These are phyloP conservation scores for Porphyrellus cyaneotinctus DNA, from an alignment of 768 basidiomycete species.

Conservation along the genomic window DNA sequence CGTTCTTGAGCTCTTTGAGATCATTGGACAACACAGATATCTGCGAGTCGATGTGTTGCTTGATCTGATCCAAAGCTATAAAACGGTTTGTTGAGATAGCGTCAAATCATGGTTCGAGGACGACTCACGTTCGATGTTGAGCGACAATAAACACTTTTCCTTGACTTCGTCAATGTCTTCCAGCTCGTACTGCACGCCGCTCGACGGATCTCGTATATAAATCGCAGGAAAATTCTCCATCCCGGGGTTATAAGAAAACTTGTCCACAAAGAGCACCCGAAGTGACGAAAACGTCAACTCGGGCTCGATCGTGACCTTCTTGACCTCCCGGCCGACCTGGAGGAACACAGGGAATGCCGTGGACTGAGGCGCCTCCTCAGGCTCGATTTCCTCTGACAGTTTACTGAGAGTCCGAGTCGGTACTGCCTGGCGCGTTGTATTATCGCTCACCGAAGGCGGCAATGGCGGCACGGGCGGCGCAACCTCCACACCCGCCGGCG, in stretches of 20 bases:
- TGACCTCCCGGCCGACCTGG: constrained; percentile 86
- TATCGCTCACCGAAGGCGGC: constrained; percentile 46
- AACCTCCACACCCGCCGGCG: constrained; percentile 19
- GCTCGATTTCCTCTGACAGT: constrained; percentile 18
- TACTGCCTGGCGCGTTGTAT: constrained; percentile 25
- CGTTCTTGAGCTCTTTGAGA: constrained; percentile 79
- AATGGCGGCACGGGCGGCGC: constrained; percentile 44
- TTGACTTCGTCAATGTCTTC: constrained; percentile 93
- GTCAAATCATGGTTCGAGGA: background rate
- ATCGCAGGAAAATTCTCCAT: constrained; percentile 93
- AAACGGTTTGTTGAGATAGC: constrained; percentile 6
- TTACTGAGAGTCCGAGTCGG: constrained; percentile 11
- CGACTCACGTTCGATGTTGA: constrained; percentile 94
- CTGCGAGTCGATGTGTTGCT: constrained; percentile 93
- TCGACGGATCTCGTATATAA: constrained; percentile 88
- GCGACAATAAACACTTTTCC: constrained; percentile 80
- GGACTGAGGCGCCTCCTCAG: constrained; percentile 14
- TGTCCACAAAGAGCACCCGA: constrained; percentile 88
- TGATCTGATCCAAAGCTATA: constrained; percentile 94
- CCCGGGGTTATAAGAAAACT: constrained; percentile 91
- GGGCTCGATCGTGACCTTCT: constrained; percentile 73
- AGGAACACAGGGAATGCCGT: constrained; percentile 70
- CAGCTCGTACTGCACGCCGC: constrained; percentile 92
- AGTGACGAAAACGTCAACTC: constrained; percentile 69
- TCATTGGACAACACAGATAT: constrained; percentile 83